Evolutionary conservation across 306 rosid species (phyloP).

Genomic region (Quercus mongolica): DNA sequence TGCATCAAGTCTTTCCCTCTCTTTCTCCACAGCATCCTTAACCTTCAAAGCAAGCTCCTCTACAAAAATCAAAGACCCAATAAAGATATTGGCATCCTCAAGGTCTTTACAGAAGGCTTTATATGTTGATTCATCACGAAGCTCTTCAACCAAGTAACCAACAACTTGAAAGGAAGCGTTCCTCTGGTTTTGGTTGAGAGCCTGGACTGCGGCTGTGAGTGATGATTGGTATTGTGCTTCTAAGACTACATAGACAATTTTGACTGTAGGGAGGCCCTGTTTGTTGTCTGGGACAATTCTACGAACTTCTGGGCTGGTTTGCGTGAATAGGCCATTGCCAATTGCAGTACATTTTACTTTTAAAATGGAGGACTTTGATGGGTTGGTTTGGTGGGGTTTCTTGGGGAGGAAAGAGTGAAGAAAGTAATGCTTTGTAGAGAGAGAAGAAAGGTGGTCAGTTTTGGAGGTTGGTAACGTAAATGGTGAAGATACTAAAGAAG

Average conservation of each 20-base stretch:
- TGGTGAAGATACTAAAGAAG: conserved; percentile 71
- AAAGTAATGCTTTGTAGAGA: conserved; percentile 64
- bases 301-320: conserved; percentile 86
- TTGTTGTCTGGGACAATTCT: conserved; percentile 72
- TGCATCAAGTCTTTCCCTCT: conserved; percentile 87
- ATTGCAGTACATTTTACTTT: conserved; percentile 71
- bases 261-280: conserved; percentile 63
- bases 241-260: conserved; percentile 82
- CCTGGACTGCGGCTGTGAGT: conserved; percentile 70
- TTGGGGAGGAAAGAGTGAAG: conserved; percentile 90
- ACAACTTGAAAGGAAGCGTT: conserved; percentile 77
- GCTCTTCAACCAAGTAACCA: conserved; percentile 96
- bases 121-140: conserved; percentile 53
- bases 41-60: conserved; percentile 93
- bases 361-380: conserved; percentile 32
- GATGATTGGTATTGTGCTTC: conserved; percentile 99
- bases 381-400: conserved; percentile 30
- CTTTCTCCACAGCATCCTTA: conserved; percentile 81
- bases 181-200: conserved; percentile 47
- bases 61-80: conserved; percentile 89
- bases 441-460: conserved; percentile 59
- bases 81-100: conserved; percentile 84
- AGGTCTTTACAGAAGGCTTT: conserved; percentile 70
- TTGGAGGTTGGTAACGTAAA: conserved; percentile 65
- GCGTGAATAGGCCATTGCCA: conserved; percentile 95